These are phyloP conservation scores for Trametes sanguinea DNA, from an alignment of 768 basidiomycete species.

Conservation along the genomic window DNA sequence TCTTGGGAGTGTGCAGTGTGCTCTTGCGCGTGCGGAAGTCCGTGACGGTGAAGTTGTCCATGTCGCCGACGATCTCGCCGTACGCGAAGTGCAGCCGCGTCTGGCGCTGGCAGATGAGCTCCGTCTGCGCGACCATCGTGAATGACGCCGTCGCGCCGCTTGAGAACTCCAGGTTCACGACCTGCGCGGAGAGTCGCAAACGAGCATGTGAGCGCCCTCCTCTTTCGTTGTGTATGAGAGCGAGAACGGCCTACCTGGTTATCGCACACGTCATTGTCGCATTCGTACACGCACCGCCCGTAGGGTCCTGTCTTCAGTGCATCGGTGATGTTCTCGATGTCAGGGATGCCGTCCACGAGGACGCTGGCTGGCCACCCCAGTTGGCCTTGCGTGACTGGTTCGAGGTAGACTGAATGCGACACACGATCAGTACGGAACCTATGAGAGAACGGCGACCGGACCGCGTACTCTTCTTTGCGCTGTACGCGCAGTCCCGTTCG, in stretches of 20 bases:
- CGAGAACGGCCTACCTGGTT: not conserved
- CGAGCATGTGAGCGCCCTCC: not conserved
- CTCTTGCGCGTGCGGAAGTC: constrained; percentile 65
- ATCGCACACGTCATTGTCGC: constrained; percentile 62
- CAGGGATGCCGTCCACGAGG: constrained; percentile 79
- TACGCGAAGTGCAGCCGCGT: constrained; percentile 83
- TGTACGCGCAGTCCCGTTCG: constrained; percentile 78
- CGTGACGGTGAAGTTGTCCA: constrained; percentile 71
- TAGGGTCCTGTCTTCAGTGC: constrained; percentile 74
- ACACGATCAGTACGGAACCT: constrained; percentile 5
- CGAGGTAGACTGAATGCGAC: constrained; percentile 67
- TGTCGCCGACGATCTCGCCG: constrained; percentile 87
- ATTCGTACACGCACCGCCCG: constrained; percentile 84
- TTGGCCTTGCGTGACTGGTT: constrained; percentile 59
- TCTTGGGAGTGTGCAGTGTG: constrained; percentile 48
- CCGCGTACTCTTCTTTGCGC: constrained; percentile 74
- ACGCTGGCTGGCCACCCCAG: constrained; percentile 65
- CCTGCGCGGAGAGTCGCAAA: constrained; percentile 36
- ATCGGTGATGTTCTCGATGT: constrained; percentile 80
- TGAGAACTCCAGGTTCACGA: constrained; percentile 87
- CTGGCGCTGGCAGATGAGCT: constrained; percentile 79
- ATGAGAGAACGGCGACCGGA: not conserved
- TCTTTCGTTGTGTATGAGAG: too few species aligned
- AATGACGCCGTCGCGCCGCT: constrained; percentile 81
- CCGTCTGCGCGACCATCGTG: constrained; percentile 87